Conservation (phyloP, 208 protist species). For the Trypanosoma rangeli region DNA sequence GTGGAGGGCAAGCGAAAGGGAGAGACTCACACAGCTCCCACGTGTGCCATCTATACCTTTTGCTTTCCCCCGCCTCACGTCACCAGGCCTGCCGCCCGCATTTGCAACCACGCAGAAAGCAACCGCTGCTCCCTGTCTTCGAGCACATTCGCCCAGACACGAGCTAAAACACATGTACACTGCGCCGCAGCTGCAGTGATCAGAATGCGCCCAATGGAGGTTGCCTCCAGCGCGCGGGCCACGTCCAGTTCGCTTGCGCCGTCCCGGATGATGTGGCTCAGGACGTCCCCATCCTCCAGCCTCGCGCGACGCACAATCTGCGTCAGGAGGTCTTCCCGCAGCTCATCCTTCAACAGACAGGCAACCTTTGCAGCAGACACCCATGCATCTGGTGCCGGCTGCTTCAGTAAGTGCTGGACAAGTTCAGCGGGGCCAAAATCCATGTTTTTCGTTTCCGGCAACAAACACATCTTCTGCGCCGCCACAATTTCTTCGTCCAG, state of each 20-base stretch:
- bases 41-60: background rate
- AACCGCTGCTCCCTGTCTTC: conserved; percentile 48
- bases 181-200: conserved; percentile 31
- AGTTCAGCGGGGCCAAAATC: conserved; percentile 53
- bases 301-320: conserved; percentile 70
- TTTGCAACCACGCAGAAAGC: conserved; percentile 50
- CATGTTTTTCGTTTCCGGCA: conserved; percentile 31
- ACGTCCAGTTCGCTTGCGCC: conserved; percentile 72
- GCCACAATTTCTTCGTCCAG: conserved; percentile 43
- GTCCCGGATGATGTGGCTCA: conserved; percentile 34
- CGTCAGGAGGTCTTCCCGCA: conserved; percentile 57
- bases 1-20: no score
- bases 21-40: background rate
- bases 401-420: conserved; percentile 58
- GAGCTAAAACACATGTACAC: conserved; percentile 27
- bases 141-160: conserved; percentile 52
- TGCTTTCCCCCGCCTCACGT: background rate
- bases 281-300: conserved; percentile 44
- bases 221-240: conserved; percentile 34
- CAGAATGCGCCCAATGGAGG: conserved; percentile 57
- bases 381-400: conserved; percentile 56
- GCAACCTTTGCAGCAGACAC: conserved; percentile 54
- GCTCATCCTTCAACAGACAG: conserved; percentile 29
- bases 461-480: conserved; percentile 51
- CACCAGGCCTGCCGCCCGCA: conserved; percentile 20